These are phyloP conservation scores for Lichtheimia ramosa DNA, from an alignment of 371 early-diverging fungal genomes.

Conservation along the genomic window DNA sequence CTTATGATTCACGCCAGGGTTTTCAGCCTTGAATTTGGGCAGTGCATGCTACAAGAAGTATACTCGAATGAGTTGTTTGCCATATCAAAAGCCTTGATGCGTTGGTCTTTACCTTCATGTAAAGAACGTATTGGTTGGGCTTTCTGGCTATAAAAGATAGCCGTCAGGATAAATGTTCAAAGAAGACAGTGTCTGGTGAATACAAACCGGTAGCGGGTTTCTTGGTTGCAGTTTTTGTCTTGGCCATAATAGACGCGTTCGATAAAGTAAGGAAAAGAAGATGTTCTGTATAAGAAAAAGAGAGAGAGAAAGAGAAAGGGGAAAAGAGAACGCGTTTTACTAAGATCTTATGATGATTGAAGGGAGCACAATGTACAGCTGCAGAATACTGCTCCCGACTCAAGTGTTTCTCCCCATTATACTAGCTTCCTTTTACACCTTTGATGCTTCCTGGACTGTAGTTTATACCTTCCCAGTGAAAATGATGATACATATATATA, in stretches of 20 bases:
- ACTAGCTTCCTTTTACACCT: too few relatives aligned
- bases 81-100: not conserved
- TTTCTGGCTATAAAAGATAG: constrained; percentile 9
- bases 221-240: constrained; percentile 15
- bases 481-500: too few relatives aligned
- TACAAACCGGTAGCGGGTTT: not conserved
- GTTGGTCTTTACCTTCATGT: constrained; percentile 55
- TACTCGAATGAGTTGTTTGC: not conserved
- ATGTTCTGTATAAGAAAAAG: constrained; percentile 8
- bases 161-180: not conserved
- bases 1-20: constrained; percentile 63
- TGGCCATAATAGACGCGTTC: constrained; percentile 22
- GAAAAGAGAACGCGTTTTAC: not conserved
- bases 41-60: constrained; percentile 50
- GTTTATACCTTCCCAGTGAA: too few relatives aligned
- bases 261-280: constrained; percentile 9
- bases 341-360: too few relatives aligned
- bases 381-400: too few relatives aligned
- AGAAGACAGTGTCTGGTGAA: not conserved
- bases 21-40: constrained; percentile 58
- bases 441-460: too few relatives aligned
- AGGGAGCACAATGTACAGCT: too few relatives aligned
- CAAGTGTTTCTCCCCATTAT: too few relatives aligned
- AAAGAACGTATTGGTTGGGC: constrained; percentile 60
- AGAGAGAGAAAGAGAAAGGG: constrained; percentile 12